Conservation (phyloP, 441 rosid genomes). For the Euphorbia schlechtendalii region DNA sequence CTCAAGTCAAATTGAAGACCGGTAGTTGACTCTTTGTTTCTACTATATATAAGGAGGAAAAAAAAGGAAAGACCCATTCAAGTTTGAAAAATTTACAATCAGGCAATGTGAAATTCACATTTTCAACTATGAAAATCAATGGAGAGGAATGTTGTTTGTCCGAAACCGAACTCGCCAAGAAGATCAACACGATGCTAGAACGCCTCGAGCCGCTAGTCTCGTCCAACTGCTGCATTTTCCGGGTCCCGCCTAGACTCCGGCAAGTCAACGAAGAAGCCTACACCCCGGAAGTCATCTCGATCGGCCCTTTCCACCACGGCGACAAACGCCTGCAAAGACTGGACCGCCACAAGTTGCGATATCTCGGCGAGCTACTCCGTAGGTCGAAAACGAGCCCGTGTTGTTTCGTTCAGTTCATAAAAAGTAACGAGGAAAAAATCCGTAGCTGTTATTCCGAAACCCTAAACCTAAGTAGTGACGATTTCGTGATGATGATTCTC, state of each 20-base stretch:
- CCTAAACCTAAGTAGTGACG: not conserved
- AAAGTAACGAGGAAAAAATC: not conserved
- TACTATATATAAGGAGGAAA: too few species aligned
- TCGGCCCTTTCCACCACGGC: too few species aligned
- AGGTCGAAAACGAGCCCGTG: not conserved
- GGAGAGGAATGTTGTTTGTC: not conserved
- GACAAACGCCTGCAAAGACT: too few species aligned
- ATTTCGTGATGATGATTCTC: not conserved
- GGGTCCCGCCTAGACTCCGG: slow-evolving; percentile 2
- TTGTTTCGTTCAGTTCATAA: not conserved
- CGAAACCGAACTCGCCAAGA: not conserved
- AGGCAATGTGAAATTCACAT: too few species aligned
- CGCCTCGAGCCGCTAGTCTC: not conserved
- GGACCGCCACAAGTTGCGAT: not conserved
- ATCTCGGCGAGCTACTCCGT: not conserved
- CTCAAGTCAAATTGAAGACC: too few species aligned
- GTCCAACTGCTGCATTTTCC: not conserved
- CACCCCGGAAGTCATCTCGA: too few species aligned
- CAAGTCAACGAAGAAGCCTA: not conserved
- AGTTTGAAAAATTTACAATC: too few species aligned
- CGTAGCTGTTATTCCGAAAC: not conserved
- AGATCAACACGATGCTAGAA: not conserved
- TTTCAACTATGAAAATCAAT: too few species aligned
- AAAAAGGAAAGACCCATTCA: too few species aligned
- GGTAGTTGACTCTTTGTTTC: too few species aligned